phyloP scores from a whole-genome alignment of 805 yeast species.

The Pichia sporocuriosa region DNA sequence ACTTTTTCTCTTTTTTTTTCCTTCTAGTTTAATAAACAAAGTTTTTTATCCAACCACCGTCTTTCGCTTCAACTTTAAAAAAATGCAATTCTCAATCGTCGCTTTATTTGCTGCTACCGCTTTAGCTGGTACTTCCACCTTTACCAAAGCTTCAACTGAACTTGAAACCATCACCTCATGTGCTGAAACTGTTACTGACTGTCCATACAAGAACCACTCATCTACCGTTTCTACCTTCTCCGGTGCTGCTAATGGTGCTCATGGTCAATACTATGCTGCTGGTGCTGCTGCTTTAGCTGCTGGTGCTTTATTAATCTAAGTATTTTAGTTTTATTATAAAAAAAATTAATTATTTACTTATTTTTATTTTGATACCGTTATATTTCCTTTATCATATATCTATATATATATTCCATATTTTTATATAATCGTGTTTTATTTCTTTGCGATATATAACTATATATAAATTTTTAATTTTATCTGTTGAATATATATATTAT shows the following conservation, averaged over 20 bases:
- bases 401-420: too few relatives aligned
- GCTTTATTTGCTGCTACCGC: slow-evolving; percentile 28
- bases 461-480: neutral
- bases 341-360: too few relatives aligned
- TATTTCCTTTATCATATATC: too few relatives aligned
- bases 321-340: neutral
- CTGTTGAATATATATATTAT: neutral
- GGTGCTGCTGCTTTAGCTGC: slow-evolving; percentile 30
- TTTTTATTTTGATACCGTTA: neutral
- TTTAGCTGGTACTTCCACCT: slow-evolving; percentile 24
- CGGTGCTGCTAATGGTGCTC: slow-evolving; percentile 7
- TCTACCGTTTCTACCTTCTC: slow-evolving; percentile 21
- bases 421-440: too few relatives aligned
- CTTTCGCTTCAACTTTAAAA: slow-evolving; percentile 21
- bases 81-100: slow-evolving; percentile 42
- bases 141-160: slow-evolving; percentile 29
- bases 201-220: slow-evolving; percentile 25
- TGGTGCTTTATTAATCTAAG: slow-evolving; percentile 28
- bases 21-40: slow-evolving; percentile 3
- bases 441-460: too few relatives aligned
- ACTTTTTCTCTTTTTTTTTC: neutral
- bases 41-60: slow-evolving; percentile 3
- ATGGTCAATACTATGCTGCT: slow-evolving; percentile 26
- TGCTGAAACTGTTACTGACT: slow-evolving; percentile 31
- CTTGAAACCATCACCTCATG: slow-evolving; percentile 34